A percentile compares a stretch with the other conserved stretches of the same genome.
Evolutionary conservation across 768 basidiomycete genomes (phyloP).

Genomic region (Tylopilus subfusipes): DNA sequence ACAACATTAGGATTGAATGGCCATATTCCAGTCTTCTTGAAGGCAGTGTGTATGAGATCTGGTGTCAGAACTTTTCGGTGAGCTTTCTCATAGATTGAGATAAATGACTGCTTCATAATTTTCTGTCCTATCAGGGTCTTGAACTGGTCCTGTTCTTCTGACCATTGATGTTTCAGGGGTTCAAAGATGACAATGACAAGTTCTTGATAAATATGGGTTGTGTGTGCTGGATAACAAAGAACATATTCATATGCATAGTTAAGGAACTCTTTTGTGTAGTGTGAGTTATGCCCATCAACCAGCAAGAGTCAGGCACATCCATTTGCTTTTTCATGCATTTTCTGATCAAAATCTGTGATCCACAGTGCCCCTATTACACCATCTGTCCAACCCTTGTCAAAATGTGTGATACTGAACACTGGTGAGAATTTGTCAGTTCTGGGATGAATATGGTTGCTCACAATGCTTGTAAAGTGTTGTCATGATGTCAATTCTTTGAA

Average conservation of each 20-base stretch:
- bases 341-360: neutral
- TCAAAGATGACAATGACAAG: too few species aligned
- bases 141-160: neutral
- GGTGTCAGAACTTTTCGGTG: conserved; percentile 14
- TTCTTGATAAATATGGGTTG: too few species aligned
- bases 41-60: conserved; percentile 21
- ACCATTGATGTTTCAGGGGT: neutral
- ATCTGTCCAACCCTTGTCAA: neutral
- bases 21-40: conserved; percentile 27
- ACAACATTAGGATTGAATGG: conserved; percentile 17
- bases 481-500: neutral
- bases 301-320: neutral
- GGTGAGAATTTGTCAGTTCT: too few species aligned
- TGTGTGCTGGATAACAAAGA: neutral
- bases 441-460: neutral
- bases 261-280: neutral
- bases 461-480: neutral
- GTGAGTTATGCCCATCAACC: neutral
- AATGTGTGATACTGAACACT: neutral
- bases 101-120: neutral
- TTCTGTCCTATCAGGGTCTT: neutral
- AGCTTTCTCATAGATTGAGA: neutral
- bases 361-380: neutral
- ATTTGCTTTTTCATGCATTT: neutral
- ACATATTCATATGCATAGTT: neutral